These are phyloP conservation scores for Backusella parvicylindrica DNA, from an alignment of 192 early-diverging fungal species.

Conservation along the genomic window DNA sequence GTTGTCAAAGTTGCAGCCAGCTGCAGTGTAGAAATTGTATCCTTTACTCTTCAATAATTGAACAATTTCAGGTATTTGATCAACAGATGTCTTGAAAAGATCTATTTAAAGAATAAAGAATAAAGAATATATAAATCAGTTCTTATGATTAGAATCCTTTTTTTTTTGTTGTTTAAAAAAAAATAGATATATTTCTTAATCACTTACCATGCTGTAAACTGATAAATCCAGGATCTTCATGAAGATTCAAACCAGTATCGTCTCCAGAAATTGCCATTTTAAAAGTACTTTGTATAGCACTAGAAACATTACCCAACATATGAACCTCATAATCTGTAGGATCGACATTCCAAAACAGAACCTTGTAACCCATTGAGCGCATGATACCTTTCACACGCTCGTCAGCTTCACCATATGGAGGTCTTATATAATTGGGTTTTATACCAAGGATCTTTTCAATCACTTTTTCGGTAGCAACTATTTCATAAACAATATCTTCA, in stretches of 20 bases:
- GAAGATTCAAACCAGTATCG: slow-evolving; percentile 25
- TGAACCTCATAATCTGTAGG: slow-evolving; percentile 34
- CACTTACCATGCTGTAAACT: slow-evolving; percentile 34
- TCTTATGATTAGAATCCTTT: too few species aligned
- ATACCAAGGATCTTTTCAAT: slow-evolving; percentile 53
- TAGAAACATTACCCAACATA: slow-evolving; percentile 8
- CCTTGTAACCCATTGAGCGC: slow-evolving; percentile 32
- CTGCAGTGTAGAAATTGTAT: neutral
- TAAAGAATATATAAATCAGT: too few species aligned
- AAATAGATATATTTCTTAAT: neutral
- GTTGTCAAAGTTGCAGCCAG: neutral
- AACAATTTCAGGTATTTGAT: slow-evolving; percentile 13
- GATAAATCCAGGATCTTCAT: slow-evolving; percentile 33
- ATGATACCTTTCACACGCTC: slow-evolving; percentile 53
- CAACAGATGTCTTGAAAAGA: slow-evolving; percentile 8
- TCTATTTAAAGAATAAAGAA: too few species aligned
- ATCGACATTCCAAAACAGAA: slow-evolving; percentile 36
- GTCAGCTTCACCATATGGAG: slow-evolving; percentile 60
- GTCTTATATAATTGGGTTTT: slow-evolving; percentile 54
- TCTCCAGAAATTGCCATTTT: neutral
- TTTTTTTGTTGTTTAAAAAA: too few species aligned
- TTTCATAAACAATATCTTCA: slow-evolving; percentile 37
- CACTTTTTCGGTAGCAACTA: slow-evolving; percentile 43
- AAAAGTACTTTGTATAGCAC: slow-evolving; percentile 10
- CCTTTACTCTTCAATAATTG: neutral